A percentile compares a stretch with the other conserved stretches of the same genome.
These are phyloP conservation scores for Beauveria australis DNA, from an alignment of 2,329 filamentous ascomycete genomes.

Conservation along the genomic window DNA sequence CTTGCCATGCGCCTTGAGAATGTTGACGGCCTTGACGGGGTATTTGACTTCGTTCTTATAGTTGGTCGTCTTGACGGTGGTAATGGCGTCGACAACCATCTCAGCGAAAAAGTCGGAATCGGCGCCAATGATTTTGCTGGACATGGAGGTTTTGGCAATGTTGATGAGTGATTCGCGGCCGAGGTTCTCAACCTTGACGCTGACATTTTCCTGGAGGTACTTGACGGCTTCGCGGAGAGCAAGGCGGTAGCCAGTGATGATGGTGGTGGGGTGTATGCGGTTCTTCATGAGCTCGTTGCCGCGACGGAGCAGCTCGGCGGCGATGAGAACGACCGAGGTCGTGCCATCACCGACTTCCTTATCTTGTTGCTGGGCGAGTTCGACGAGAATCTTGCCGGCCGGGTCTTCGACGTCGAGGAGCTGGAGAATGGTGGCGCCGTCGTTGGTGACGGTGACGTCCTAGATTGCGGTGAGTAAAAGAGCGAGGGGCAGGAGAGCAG, in stretches of 20 bases:
- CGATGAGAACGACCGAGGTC: constrained; percentile 94
- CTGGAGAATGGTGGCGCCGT: constrained; percentile 92
- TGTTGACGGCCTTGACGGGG: constrained; percentile 97
- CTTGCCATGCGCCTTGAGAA: constrained; percentile 97
- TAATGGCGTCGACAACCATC: constrained; percentile 95
- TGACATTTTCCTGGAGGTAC: constrained; percentile 98
- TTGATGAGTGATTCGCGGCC: constrained; percentile 84
- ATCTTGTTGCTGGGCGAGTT: constrained; percentile 96
- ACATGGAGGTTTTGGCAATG: constrained; percentile 99
- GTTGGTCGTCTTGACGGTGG: constrained; percentile 88
- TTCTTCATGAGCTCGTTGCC: constrained; percentile 99
- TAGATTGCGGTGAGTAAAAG: constrained; percentile 26
- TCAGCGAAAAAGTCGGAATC: constrained; percentile 96
- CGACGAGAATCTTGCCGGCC: constrained; percentile 95
- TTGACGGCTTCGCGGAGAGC: constrained; percentile 93
- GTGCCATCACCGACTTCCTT: constrained; percentile 98
- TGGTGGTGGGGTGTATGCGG: constrained; percentile 98
- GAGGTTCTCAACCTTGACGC: constrained; percentile 86
- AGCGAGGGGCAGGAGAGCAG: constrained; percentile 8
- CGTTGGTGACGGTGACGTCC: constrained; percentile 98
- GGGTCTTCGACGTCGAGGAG: constrained; percentile 96
- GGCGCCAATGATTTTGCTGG: constrained; percentile 93
- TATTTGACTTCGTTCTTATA: constrained; percentile 89
- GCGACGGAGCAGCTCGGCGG: constrained; percentile 84
- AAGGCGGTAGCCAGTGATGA: constrained; percentile 96